Evolutionary conservation across 2,329 filamentous ascomycete genomes (phyloP), one percentile per base, ranked within the genome.

Genomic region (Penicillium sp.): DNA sequence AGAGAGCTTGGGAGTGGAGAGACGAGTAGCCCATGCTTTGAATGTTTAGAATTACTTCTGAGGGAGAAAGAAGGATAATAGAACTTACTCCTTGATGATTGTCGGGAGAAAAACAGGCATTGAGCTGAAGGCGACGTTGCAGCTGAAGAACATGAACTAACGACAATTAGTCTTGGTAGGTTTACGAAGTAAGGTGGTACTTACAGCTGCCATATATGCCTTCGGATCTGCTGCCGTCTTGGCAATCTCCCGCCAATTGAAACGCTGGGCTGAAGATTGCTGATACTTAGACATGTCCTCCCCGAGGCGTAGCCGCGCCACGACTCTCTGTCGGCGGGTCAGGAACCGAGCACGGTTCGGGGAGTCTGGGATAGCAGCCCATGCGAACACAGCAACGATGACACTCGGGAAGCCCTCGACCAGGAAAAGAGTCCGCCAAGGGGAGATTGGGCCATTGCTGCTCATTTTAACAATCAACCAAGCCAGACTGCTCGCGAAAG

Each of bases 61-160:
- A n/a, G n/a, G n/a, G n/a, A n/a, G n/a, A 9, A 3, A 12, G 2
- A 9, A 27, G 6, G 5, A 3, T 4, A 12, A 32, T 23, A 4
- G n/a, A 20, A 28, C 61, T 39, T 52, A 70, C 57, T 82, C 76
- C 42, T 72, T 70, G 31, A 93, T 74, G 45, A 93, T 86, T 15
- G 84, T 87, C 23, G 87, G 87, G 2, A 94, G 74, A 59, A 94
- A 94, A 32, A 92, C 85, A 2, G 88, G 88, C 59, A 94, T 79
- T 14, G 84, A 90, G 55, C 80, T 81, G 68, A 94, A 95, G 9
- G 87, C 84, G 60, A 93, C 83, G 64, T 95, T 94, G 56, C 84
- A 80, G 61, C 82, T 79, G 69, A 93, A 88, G 71, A 93, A 85
- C 77, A 94, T 93, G 51, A 77, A 64, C 64, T 67, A 37, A 29